phyloP scores from a whole-genome alignment of 331 rosid species.

The Rosa hybrid region DNA sequence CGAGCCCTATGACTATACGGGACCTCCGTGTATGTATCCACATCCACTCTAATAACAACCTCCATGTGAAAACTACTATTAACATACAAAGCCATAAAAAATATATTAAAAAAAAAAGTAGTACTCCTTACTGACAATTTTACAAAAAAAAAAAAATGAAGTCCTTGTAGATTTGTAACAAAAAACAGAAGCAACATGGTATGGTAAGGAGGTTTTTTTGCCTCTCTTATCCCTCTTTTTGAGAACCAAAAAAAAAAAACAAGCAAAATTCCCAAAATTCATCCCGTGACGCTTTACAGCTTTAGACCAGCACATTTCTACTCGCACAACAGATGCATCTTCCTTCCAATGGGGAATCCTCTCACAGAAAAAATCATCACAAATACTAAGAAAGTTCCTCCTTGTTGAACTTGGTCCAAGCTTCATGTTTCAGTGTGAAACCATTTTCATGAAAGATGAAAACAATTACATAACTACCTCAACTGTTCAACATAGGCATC shows the following conservation, averaged over 20 bases:
- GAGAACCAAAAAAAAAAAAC: no score
- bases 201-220: no score
- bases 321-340: neutral
- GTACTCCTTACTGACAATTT: constrained; percentile 14
- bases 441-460: neutral
- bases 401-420: constrained; percentile 50
- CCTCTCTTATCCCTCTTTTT: no score
- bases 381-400: constrained; percentile 45
- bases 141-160: constrained; percentile 11
- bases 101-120: constrained; percentile 12
- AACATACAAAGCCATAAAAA: constrained; percentile 13
- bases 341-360: neutral
- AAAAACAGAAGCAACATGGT: neutral
- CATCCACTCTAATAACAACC: neutral
- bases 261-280: no score
- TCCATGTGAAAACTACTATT: neutral
- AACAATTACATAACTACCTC: neutral
- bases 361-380: neutral
- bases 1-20: no score
- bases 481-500: neutral
- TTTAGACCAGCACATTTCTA: neutral
- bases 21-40: neutral
- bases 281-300: neutral
- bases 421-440: constrained; percentile 44
- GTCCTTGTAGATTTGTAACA: neutral